phyloP scores from a whole-genome alignment of 306 rosid species.

The Gillenia trifoliata region DNA sequence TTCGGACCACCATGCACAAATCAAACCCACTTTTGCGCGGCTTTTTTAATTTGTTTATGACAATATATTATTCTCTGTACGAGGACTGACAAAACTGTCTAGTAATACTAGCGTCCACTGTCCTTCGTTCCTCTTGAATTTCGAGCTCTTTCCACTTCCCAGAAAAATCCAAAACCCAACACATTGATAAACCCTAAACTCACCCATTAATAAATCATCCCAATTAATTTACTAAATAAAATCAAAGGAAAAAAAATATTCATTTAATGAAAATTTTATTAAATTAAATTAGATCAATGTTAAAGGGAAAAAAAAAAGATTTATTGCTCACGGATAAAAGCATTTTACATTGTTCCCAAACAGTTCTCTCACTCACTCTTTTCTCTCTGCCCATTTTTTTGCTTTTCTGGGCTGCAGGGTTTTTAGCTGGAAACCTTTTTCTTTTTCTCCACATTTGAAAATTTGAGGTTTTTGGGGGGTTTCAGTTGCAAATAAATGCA shows the following conservation, averaged over 20 bases:
- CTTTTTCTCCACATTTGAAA: neutral
- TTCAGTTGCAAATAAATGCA: neutral
- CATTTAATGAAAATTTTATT: neutral
- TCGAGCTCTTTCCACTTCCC: slow-evolving; percentile 25
- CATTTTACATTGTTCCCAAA: slow-evolving; percentile 26
- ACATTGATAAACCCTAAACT: neutral
- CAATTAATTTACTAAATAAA: neutral
- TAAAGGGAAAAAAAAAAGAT: slow-evolving; percentile 6
- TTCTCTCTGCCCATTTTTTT: neutral
- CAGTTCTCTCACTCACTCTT: slow-evolving; percentile 7
- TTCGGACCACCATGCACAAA: neutral
- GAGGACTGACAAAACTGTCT: slow-evolving; percentile 22
- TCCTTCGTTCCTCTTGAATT: slow-evolving; percentile 14
- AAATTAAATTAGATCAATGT: neutral
- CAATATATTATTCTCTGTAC: slow-evolving; percentile 60
- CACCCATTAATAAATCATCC: neutral
- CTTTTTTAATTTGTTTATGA: slow-evolving; percentile 33
- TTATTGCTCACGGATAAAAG: slow-evolving; percentile 25
- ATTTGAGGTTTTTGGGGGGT: neutral
- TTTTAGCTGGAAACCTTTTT: neutral
- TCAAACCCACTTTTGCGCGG: slow-evolving; percentile 47
- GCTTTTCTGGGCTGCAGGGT: slow-evolving; percentile 5
- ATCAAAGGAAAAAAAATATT: neutral
- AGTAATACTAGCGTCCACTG: slow-evolving; percentile 9
- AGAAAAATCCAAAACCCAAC: slow-evolving; percentile 29